These are phyloP conservation scores for Chytriomyces confervae DNA, from an alignment of 192 early-diverging fungal genomes.

Conservation along the genomic window DNA sequence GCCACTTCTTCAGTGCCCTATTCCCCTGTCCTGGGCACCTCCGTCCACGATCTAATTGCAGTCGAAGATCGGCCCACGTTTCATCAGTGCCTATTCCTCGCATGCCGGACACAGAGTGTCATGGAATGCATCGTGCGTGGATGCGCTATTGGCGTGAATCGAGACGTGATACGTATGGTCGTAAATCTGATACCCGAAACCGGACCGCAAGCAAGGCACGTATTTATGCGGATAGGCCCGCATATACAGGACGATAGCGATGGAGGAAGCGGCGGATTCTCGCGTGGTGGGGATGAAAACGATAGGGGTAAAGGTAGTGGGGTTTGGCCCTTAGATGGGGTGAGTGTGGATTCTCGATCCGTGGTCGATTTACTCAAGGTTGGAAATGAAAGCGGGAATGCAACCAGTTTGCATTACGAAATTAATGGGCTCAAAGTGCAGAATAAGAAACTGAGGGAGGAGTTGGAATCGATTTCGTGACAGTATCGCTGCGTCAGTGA, in stretches of 20 bases:
- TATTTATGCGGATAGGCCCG: slow-evolving; percentile 29
- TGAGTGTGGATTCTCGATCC: neutral
- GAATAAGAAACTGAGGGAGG: slow-evolving; percentile 64
- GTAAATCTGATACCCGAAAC: slow-evolving; percentile 20
- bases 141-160: neutral
- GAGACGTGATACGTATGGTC: neutral
- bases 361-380: slow-evolving; percentile 3
- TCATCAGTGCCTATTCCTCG: slow-evolving; percentile 16
- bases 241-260: neutral
- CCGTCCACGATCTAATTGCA: slow-evolving; percentile 13
- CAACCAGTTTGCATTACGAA: slow-evolving; percentile 69
- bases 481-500: too few relatives aligned
- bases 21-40: slow-evolving; percentile 2
- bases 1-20: neutral
- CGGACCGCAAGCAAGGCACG: slow-evolving; percentile 7
- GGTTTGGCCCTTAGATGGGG: too few relatives aligned
- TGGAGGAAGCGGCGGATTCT: neutral
- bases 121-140: slow-evolving; percentile 13
- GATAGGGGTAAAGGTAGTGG: neutral
- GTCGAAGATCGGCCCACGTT: slow-evolving; percentile 19
- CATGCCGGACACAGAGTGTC: slow-evolving; percentile 9
- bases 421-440: slow-evolving; percentile 65
- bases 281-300: neutral
- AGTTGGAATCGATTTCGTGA: neutral
- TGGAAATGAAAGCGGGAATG: slow-evolving; percentile 43